Conservation (phyloP, 2,329 filamentous ascomycete species). For the Chaetomium sp. region DNA sequence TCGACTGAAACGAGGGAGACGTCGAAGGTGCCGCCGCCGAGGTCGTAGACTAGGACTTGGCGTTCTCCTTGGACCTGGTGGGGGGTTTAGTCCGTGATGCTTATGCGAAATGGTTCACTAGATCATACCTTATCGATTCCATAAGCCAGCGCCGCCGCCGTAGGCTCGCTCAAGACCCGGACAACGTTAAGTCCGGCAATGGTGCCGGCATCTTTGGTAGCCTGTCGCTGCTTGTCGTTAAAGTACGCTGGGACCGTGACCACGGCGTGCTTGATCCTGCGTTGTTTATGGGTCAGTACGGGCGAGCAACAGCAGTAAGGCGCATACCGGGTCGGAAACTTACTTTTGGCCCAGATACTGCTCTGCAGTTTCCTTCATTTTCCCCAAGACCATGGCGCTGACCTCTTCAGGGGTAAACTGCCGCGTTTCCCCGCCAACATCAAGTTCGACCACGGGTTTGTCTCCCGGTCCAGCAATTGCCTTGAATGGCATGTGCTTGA, state of each 20-base stretch:
- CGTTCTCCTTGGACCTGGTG: slow-evolving; percentile 94
- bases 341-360: slow-evolving; percentile 84
- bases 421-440: slow-evolving; percentile 45
- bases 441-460: slow-evolving; percentile 77
- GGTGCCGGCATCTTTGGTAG: slow-evolving; percentile 96
- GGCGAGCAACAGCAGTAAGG: too few species aligned
- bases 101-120: too few species aligned
- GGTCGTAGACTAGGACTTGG: slow-evolving; percentile 97
- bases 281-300: too few species aligned
- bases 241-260: slow-evolving; percentile 97
- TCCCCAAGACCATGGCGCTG: slow-evolving; percentile 90
- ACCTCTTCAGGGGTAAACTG: slow-evolving; percentile 93
- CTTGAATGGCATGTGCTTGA: slow-evolving; percentile 98
- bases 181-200: slow-evolving; percentile 97
- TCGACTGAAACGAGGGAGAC: slow-evolving; percentile 96
- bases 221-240: slow-evolving; percentile 97
- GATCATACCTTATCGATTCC: slow-evolving; percentile 71
- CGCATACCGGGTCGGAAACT: slow-evolving; percentile 20
- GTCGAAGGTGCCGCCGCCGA: slow-evolving; percentile 99
- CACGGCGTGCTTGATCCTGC: slow-evolving; percentile 81
- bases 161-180: slow-evolving; percentile 99
- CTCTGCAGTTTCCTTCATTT: slow-evolving; percentile 89
- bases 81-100: too few species aligned
- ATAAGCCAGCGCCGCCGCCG: slow-evolving; percentile 93
- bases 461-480: slow-evolving; percentile 44